phyloP scores from a whole-genome alignment of 2,329 filamentous ascomycete species.

The Ophiosphaerella narmari region DNA sequence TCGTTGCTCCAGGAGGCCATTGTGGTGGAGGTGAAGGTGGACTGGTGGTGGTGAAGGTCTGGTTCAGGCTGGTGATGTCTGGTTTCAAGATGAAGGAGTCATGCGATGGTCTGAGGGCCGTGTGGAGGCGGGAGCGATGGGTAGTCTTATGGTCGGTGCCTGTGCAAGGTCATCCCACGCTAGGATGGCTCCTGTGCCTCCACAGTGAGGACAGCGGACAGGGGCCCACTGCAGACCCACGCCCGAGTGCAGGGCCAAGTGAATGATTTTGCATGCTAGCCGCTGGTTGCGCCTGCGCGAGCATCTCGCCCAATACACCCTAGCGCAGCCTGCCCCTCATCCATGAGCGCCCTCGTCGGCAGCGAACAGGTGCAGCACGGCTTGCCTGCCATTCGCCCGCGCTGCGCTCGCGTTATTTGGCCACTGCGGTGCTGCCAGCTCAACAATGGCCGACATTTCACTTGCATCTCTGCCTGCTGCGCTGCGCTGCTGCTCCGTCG shows the following conservation, averaged over 20 bases:
- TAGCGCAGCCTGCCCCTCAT: constrained; percentile 11
- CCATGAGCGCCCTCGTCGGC: constrained; percentile 8
- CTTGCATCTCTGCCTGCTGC: neutral
- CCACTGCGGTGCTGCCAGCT: constrained; percentile 24
- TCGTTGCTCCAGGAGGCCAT: constrained; percentile 65
- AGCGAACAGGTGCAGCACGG: constrained; percentile 26
- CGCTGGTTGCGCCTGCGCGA: constrained; percentile 13
- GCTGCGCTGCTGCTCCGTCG: neutral
- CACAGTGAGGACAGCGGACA: constrained; percentile 11
- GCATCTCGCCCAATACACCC: constrained; percentile 11
- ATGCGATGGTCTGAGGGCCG: constrained; percentile 22
- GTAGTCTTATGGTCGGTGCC: constrained; percentile 30
- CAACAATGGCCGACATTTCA: constrained; percentile 6
- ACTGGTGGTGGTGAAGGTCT: neutral
- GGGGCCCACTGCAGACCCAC: constrained; percentile 11
- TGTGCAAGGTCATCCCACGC: constrained; percentile 26
- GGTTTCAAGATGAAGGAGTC: constrained; percentile 19
- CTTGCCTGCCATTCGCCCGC: constrained; percentile 21
- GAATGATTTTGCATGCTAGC: constrained; percentile 18
- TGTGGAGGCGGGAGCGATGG: constrained; percentile 36
- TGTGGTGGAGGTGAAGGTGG: constrained; percentile 4
- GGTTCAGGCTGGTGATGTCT: neutral
- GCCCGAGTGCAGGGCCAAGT: constrained; percentile 11
- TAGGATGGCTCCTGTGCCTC: constrained; percentile 15
- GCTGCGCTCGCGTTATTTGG: constrained; percentile 10